Evolutionary conservation across 257 asterid species (phyloP), one percentile per base, ranked within the genome.

Genomic region (Lavandula angustifolia): DNA sequence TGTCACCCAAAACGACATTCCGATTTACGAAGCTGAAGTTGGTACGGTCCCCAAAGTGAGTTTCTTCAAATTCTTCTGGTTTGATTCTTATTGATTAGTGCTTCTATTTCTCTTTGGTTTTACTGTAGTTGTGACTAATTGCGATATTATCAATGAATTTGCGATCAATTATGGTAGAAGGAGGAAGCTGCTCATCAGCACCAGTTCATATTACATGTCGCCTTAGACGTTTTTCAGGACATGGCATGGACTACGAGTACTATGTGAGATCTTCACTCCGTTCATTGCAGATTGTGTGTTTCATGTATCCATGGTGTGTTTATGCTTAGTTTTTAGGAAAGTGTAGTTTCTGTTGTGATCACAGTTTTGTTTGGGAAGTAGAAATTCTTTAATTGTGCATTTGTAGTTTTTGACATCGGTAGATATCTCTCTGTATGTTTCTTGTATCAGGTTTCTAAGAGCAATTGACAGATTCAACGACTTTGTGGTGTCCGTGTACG

Each of bases 1-100:
- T 37, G 96, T 92, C 32, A 92, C 97, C 80, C 86, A 80, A 72
- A 85, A 86, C 49, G 99, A 92, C 74, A 92, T 92, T 54, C 99
- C 96, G 52, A 92, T 92, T 76, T 92, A 92, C 68, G 97, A 94
- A 86, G 96, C 95, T 64, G 97, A 94, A 90, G 99, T 94, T 58
- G 97, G 99, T 54, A 81, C 95, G 37, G 92, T 87, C 14, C 95
- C 99, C 43, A 85, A 92, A 74, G 99, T 94, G 77, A 3, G 75
- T 58, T 7, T 34, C 31, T 34, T 63, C 64, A 34, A 31, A 6
- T 55, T 53, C 62, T 34, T 29, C 65, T 58, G 64, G 10, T 38
- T 10, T 9, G 40, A 13, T 42, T 32, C 44, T 27, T 11, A 6
- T 60, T 34, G 67, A 29, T 62, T 29, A 12, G 32, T 38, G 49